phyloP scores from a whole-genome alignment of 2,329 filamentous ascomycete genomes.

The Macrophomina tecta region DNA sequence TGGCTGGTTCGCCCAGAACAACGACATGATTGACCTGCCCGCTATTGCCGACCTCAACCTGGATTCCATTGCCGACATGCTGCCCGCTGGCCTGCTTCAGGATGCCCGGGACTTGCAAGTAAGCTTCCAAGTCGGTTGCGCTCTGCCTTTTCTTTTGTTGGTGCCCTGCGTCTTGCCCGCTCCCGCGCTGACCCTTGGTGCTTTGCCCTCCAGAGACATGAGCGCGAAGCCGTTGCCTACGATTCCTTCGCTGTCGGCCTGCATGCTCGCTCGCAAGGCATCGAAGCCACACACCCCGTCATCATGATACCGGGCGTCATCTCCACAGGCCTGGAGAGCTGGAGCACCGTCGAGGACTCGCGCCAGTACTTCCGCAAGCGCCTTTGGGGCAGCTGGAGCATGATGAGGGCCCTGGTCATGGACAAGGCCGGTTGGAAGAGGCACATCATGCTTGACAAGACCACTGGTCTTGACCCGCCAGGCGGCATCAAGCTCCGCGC shows the following conservation, averaged over 20 bases:
- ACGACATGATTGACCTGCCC: slow-evolving; percentile 87
- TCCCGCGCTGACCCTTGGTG: not conserved
- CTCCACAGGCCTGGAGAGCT: slow-evolving; percentile 94
- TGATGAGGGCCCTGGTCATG: slow-evolving; percentile 93
- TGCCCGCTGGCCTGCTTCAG: slow-evolving; percentile 83
- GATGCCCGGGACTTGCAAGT: slow-evolving; percentile 88
- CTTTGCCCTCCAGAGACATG: slow-evolving; percentile 67
- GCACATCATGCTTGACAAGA: slow-evolving; percentile 95
- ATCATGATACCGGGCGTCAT: slow-evolving; percentile 99
- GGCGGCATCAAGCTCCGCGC: slow-evolving; percentile 82
- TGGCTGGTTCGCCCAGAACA: slow-evolving; percentile 86
- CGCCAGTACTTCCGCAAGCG: slow-evolving; percentile 92
- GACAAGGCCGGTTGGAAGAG: slow-evolving; percentile 95
- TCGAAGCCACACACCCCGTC: slow-evolving; percentile 82
- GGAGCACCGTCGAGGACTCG: slow-evolving; percentile 82
- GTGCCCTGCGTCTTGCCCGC: not conserved
- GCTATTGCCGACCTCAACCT: slow-evolving; percentile 74
- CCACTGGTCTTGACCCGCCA: slow-evolving; percentile 88
- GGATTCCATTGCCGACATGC: slow-evolving; percentile 83
- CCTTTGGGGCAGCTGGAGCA: slow-evolving; percentile 97
- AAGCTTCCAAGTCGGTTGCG: slow-evolving; percentile 41
- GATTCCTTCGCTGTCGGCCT: slow-evolving; percentile 93
- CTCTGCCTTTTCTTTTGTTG: slow-evolving; percentile 7
- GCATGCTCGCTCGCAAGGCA: slow-evolving; percentile 79
- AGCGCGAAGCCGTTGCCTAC: slow-evolving; percentile 86